Evolutionary conservation across 75 land plant genomes (phyloP), one percentile per base, ranked within the genome.

Genomic region (Isoetes taiwanensis): DNA sequence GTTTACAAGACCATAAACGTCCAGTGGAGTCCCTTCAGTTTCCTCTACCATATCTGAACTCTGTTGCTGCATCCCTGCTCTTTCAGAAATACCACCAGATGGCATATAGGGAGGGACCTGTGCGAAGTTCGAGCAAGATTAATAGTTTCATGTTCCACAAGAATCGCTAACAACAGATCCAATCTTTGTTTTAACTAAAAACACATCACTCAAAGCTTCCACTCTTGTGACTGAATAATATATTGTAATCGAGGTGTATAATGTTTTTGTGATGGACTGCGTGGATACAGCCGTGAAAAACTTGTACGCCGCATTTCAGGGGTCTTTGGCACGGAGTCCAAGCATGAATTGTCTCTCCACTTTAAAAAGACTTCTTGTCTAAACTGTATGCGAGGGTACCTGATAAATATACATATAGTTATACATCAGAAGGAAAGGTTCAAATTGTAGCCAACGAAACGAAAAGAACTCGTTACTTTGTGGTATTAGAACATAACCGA

Each of bases 51-150:
- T 75, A 55, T 80, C 86, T 70, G 69, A 30, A 35, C 56, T 52
- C 40, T 68, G 74, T 42, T 69, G 73, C 61, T 72, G 90, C 61
- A 78, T 54, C 30, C 70, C 82, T 52, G 86, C 33, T 34, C 59
- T 57, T 42, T 88, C 96, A 30, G 82, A 63, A 56, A 75, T 48
- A 54, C 74, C 53, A 48, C 82, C 80, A 10, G 80, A 70, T 41
- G 64, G 77, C 66, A 80, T 64, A 25, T 89, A 62, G 1, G 96
- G 84, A 25, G 91, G 84, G 8, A 94, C 80, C n/a, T n/a, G n/a
- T n/a, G 91, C 99, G 99, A 84, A 73, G 84, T 94, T 57, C 96
- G 91, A 59, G 99, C 99, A 55, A 94, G 90, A 21, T 80, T 89
- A 11, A 90, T 89, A n/a, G 90, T 84, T 35, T 85, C 88, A 52